Percentiles rank a stretch among this genome's conserved stretches.
Evolutionary conservation across 1,284 basidiomycete genomes (phyloP).

Genomic region (Tetrapyrgos nigripes): DNA sequence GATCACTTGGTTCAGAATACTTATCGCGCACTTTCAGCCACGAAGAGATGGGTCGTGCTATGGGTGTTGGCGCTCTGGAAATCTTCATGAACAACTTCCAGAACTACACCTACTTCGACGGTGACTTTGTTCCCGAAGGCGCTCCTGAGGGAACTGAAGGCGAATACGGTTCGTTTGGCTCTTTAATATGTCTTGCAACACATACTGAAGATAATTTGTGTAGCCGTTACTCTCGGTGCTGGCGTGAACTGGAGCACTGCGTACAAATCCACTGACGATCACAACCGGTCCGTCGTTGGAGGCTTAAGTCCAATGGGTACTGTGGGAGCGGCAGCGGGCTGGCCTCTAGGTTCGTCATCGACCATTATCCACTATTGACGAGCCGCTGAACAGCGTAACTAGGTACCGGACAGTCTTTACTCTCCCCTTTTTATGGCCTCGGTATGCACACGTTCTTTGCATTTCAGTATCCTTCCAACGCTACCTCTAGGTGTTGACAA

Average conservation of each 20-base stretch:
- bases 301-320: conserved; percentile 43
- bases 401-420: conserved; percentile 1
- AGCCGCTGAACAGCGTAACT: too few relatives aligned
- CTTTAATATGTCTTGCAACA: background rate
- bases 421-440: conserved; percentile 47
- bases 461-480: background rate
- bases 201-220: background rate
- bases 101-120: conserved; percentile 34
- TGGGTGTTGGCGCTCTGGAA: conserved; percentile 40
- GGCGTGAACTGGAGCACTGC: conserved; percentile 44
- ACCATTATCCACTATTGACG: too few relatives aligned
- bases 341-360: conserved; percentile 12
- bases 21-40: conserved; percentile 24
- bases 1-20: background rate
- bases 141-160: conserved; percentile 20
- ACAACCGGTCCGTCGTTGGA: conserved; percentile 42
- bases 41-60: conserved; percentile 45
- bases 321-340: conserved; percentile 16
- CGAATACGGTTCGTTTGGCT: conserved; percentile 19
- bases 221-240: conserved; percentile 40
- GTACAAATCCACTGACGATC: conserved; percentile 37
- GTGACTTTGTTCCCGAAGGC: conserved; percentile 37
- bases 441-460: conserved; percentile 31
- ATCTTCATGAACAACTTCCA: conserved; percentile 48
- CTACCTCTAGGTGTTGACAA: conserved; percentile 46